phyloP scores from a whole-genome alignment of 805 yeast species.

The Teunomyces pallodes region DNA sequence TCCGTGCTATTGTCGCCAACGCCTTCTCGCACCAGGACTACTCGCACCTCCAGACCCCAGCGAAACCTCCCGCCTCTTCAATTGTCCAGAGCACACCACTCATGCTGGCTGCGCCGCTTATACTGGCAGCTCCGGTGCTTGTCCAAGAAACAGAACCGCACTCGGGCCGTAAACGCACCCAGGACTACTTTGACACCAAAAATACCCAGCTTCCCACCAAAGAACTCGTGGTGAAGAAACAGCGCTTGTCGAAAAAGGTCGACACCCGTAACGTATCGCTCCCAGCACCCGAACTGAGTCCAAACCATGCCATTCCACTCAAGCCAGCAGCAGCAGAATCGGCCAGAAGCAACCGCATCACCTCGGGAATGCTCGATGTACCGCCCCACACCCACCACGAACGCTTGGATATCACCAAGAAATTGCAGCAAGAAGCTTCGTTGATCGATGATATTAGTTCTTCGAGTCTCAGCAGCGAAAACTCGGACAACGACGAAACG shows the following conservation, averaged over 20 bases:
- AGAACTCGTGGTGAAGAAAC: neutral
- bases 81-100: constrained; percentile 9
- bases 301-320: constrained; percentile 25
- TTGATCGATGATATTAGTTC: neutral
- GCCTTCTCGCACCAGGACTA: constrained; percentile 10
- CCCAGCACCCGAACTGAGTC: constrained; percentile 33
- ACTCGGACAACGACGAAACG: neutral
- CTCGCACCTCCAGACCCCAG: neutral
- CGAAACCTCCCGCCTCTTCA: neutral
- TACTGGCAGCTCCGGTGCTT: constrained; percentile 23
- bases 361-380: constrained; percentile 41
- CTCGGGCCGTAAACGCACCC: constrained; percentile 17
- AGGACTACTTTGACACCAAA: constrained; percentile 22
- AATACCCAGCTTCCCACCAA: constrained; percentile 24
- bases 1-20: constrained; percentile 36
- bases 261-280: constrained; percentile 25
- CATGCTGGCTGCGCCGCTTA: constrained; percentile 13
- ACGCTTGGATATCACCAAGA: constrained; percentile 12
- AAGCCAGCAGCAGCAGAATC: constrained; percentile 1
- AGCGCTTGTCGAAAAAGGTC: constrained; percentile 6
- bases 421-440: neutral
- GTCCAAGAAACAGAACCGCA: constrained; percentile 8
- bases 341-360: constrained; percentile 24
- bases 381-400: constrained; percentile 33
- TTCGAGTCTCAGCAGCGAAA: neutral